phyloP scores from a whole-genome alignment of 495 filamentous ascomycete species.

The Aspergillus bertholletiae region DNA sequence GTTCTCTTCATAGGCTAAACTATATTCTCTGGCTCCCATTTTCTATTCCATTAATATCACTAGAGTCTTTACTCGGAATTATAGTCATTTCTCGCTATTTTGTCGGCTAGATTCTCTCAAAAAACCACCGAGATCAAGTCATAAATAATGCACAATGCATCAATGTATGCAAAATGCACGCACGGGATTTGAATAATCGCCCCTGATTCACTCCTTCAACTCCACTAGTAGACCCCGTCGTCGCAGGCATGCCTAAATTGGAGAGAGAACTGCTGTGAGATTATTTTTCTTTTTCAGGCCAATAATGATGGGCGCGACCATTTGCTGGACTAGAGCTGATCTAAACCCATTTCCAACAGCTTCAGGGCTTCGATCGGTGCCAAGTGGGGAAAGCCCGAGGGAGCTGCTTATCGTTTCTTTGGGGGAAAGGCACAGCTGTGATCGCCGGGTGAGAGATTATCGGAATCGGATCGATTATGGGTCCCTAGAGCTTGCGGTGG shows the following conservation, averaged over 20 bases:
- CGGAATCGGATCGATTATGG: neutral
- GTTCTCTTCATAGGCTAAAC: too few species aligned
- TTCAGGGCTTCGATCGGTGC: too few species aligned
- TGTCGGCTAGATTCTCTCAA: neutral
- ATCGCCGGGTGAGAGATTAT: constrained; percentile 9
- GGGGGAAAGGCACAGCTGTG: constrained; percentile 7
- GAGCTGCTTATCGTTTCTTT: neutral
- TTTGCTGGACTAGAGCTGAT: too few species aligned
- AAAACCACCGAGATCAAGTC: neutral
- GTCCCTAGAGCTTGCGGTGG: neutral
- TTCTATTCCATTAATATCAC: too few species aligned
- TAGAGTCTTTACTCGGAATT: neutral
- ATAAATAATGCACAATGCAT: neutral
- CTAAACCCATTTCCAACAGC: too few species aligned
- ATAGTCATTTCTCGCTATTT: neutral
- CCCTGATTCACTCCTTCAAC: neutral
- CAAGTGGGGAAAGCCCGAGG: neutral
- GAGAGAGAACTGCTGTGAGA: too few species aligned
- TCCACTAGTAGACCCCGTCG: neutral
- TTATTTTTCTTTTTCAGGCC: too few species aligned
- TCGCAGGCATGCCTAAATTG: too few species aligned
- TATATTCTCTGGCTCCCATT: too few species aligned
- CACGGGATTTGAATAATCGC: neutral
- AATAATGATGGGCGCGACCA: neutral
- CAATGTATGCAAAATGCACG: neutral